Base-by-base conservation (phyloP, 345 rosid species). In the Populus nigra region DNA sequence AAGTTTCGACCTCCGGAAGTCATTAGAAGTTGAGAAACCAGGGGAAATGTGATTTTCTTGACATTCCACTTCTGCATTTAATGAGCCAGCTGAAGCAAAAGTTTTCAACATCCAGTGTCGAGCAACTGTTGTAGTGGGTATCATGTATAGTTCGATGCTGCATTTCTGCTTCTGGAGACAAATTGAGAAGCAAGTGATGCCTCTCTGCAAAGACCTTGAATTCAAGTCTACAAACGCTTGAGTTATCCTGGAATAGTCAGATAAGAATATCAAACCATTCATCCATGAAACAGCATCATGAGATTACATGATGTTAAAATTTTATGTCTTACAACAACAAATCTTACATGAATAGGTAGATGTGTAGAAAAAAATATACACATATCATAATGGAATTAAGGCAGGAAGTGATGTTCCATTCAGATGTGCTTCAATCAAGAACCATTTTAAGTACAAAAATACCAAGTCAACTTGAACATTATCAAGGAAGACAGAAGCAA, bases 1-100 rank as follows among this genome's bases (percentile, higher is more conserved):
- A 16, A 13, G 47, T 39, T 75, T 80, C 66, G 74, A 93, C 94
- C 89, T 84, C n/a, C 71, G 74, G 76, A 79, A 75, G 79, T 86
- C 76, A 31, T 73, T 73, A 71, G 75, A 76, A 49, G 78, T 57
- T 61, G 90, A 86, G 76, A 80, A 80, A 47, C 84, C 83, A 41
- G 82, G 79, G 76, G 83, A 83, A 53, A 68, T 85, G 72, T 7
- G 69, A 63, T 72, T 70, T 74, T 81, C 81, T 53, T 50, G 75
- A 57, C 47, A 67, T 41, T 45, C 76, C 65, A 78, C 74, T 76
- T 70, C 62, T 1, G 88, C 68, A 65, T 84, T 83, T 75, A 82
- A 50, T 53, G 87, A 85, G 72, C 79, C 79, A 59, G 84, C 63
- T 3, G 86, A 78, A 76, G 88, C 78, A 65, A 59, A 81, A 69